Percentiles rank a stretch among this genome's conserved stretches.
phyloP scores from a whole-genome alignment of 805 yeast genomes.

The Cyberlindnera subsufficiens region DNA sequence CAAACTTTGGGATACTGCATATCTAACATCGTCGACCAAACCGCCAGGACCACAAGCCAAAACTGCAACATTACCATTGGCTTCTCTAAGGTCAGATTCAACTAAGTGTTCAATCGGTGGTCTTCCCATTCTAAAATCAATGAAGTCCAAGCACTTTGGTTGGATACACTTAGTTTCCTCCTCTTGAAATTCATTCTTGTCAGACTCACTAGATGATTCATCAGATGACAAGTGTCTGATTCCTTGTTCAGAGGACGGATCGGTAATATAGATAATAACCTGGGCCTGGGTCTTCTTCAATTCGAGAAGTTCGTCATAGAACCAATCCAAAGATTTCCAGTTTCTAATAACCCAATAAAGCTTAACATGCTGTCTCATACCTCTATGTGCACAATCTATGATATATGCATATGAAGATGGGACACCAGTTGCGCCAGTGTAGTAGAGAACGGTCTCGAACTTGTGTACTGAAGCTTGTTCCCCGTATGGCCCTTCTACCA shows the following conservation, averaged over 20 bases:
- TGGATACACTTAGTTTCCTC: not conserved
- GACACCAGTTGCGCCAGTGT: conserved; percentile 51
- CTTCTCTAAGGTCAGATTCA: conserved; percentile 30
- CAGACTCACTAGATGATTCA: conserved; percentile 3
- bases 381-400: conserved; percentile 16
- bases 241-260: conserved; percentile 14
- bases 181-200: conserved; percentile 3
- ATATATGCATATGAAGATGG: conserved; percentile 43
- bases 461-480: conserved; percentile 28
- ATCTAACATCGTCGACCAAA: conserved; percentile 49
- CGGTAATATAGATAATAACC: conserved; percentile 18
- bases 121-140: conserved; percentile 39
- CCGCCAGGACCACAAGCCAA: conserved; percentile 50
- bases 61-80: conserved; percentile 36
- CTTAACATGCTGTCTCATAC: conserved; percentile 29
- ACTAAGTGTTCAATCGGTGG: conserved; percentile 37
- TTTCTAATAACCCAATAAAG: conserved; percentile 65
- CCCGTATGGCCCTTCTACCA: conserved; percentile 67
- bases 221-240: conserved; percentile 6
- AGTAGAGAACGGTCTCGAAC: conserved; percentile 33
- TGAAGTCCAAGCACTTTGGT: conserved; percentile 18
- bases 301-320: conserved; percentile 30
- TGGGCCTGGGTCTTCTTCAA: conserved; percentile 18
- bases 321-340: conserved; percentile 46
- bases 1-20: conserved; percentile 32